Conservation (phyloP, 2,329 filamentous ascomycete species). For the Neocatenulostroma microsporum region DNA sequence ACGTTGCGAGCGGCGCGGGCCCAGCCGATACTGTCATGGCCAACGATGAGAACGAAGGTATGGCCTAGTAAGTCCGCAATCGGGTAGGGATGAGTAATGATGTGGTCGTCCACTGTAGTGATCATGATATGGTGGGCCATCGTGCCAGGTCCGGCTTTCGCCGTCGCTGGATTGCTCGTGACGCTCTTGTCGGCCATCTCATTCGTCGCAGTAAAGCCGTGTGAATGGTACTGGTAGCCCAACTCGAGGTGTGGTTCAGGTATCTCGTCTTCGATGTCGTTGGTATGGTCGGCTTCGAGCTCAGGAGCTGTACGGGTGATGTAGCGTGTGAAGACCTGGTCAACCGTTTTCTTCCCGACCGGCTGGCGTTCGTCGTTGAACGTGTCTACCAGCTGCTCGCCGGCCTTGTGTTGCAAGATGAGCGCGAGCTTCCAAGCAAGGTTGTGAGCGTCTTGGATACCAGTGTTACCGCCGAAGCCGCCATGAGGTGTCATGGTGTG, state of each 20-base stretch:
- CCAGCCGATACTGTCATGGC: slow-evolving; percentile 6
- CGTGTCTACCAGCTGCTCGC: slow-evolving; percentile 7
- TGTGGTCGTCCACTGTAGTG: neutral
- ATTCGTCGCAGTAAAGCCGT: slow-evolving; percentile 5
- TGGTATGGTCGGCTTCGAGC: slow-evolving; percentile 6
- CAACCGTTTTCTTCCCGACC: slow-evolving; percentile 12
- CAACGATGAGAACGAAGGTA: slow-evolving; percentile 8
- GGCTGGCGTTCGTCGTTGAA: slow-evolving; percentile 11
- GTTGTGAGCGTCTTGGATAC: slow-evolving; percentile 11
- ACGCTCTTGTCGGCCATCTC: slow-evolving; percentile 1
- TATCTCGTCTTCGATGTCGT: slow-evolving; percentile 11
- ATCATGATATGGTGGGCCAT: slow-evolving; percentile 10
- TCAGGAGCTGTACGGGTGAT: slow-evolving; percentile 11
- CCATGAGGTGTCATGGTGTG: slow-evolving; percentile 7
- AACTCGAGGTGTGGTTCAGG: slow-evolving; percentile 12
- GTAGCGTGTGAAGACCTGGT: slow-evolving; percentile 10
- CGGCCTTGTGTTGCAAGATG: slow-evolving; percentile 12
- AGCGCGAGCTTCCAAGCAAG: slow-evolving; percentile 11
- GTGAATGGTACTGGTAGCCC: slow-evolving; percentile 12
- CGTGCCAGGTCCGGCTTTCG: slow-evolving; percentile 8
- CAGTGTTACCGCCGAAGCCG: slow-evolving; percentile 41
- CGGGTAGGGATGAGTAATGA: slow-evolving; percentile 3
- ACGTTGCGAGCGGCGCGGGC: slow-evolving; percentile 4
- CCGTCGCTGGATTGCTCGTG: slow-evolving; percentile 7
- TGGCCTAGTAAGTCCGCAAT: slow-evolving; percentile 10